Base-by-base conservation (phyloP, 2,329 filamentous ascomycete species). In the Teratosphaeria gauchensis region DNA sequence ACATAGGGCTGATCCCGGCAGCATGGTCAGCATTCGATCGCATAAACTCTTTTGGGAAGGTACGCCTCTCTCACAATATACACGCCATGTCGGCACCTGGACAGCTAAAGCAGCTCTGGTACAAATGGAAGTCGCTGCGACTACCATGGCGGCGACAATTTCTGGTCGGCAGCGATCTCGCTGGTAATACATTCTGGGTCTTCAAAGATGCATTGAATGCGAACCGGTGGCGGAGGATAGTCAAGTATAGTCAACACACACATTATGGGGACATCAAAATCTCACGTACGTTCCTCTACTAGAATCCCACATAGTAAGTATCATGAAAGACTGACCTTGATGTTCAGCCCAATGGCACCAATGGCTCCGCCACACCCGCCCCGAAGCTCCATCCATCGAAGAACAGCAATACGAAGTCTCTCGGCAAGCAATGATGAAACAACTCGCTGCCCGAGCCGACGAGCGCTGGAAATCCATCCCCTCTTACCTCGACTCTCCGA, bases 151-250 rank as follows among this genome's bases (percentile, higher is more conserved):
- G 84, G 62, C 80, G 76, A 69, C 78, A 77, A 56, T 84, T 80
- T 73, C 76, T 86, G 42, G 79, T 81, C 54, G 84, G 84, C 68
- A 76, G 78, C 64, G 84, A 87, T 71, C 76, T 87, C 54, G 70
- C 77, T 21, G 84, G 84, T 61, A 86, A 86, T 72, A 86, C 83
- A 9, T 87, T 80, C 71, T 87, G 84, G 84, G 83, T 85, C 67
- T 86, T 86, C 72, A 82, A 81, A 67, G 82, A 85, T 67, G 73
- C 75, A 19, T 61, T 83, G 58, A 82, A 83, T 63, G 70, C 79
- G 46, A 72, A 75, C 48, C 78, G 83, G 51, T 76, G 77, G 61
- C 78, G 84, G 42, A 77, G 84, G 32, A 86, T 86, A 19, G 82
- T 85, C 58, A 78, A 82, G 64, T 82, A 80, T 64, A 75, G 51